Evolutionary conservation across 805 yeast species (phyloP), one percentile per base, ranked within the genome.

Genomic region (Teunomyces cretensis): DNA sequence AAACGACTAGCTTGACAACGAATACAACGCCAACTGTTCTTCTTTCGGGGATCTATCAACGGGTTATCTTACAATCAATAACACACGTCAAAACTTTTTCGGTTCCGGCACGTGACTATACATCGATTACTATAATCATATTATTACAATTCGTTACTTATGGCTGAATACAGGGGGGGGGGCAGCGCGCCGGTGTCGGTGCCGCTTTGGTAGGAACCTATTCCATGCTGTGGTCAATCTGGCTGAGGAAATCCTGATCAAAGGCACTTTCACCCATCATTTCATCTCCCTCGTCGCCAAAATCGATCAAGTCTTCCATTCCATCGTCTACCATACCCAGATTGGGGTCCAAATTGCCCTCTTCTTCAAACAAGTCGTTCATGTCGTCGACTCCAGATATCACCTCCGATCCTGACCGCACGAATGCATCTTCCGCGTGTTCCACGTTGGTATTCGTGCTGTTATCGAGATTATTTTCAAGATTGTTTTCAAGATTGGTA

Each of bases 301-400:
- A 67, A 39, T 63, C 61, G 12, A 65, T 65, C 41, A 67, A 54
- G 35, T 63, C 68, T 6, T 61, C 68, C 62, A 67, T 67, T 33
- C 64, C 70, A 42, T 63, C 68, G 22, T 52, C 47, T 37, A 54
- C 53, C n/a, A 51, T 46, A 11, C 33, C 48, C 31, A 24, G 44
- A 33, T 39, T 35, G 5, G 46, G 44, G 39, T 49, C 52, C 30
- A 46, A 31, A 19, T 47, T 49, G 32, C 46, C 53, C 12, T 41
- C 49, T 22, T 44, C 47, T 30, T 53, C 55, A 40, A 59, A 53
- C 12, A 59, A 45, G n/a, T 55, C 51, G 39, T 56, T 47, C 42
- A 60, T 58, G 16, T 55, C 60, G 24, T 55, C 58, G 19, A 44
- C 53, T 26, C 41, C 38, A 4, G 32, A 19, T 7, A 35, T 35